phyloP scores from a whole-genome alignment of 129 eudicot species.

The Glebionis coronaria region DNA sequence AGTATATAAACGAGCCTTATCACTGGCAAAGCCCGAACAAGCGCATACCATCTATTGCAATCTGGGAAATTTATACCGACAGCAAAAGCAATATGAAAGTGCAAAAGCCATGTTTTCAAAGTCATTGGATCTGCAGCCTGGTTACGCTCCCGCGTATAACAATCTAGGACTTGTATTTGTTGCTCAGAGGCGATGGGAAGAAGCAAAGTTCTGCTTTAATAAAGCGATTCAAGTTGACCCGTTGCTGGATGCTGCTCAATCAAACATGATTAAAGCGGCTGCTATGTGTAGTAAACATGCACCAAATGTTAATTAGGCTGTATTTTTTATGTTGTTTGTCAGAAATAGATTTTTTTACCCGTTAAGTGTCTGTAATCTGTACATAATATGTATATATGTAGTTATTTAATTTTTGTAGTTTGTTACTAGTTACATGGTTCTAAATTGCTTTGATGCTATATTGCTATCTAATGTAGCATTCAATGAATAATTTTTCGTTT shows the following conservation, averaged over 20 bases:
- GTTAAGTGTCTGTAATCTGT: constrained; percentile 1
- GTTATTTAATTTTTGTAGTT: neutral
- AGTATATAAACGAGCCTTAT: constrained; percentile 75
- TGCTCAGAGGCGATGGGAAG: constrained; percentile 80
- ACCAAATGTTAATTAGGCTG: constrained; percentile 16
- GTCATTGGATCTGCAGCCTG: constrained; percentile 85
- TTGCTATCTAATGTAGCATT: neutral
- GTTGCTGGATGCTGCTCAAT: constrained; percentile 87
- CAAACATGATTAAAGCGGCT: constrained; percentile 76
- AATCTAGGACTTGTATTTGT: constrained; percentile 93
- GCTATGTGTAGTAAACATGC: constrained; percentile 54
- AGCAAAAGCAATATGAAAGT: constrained; percentile 51
- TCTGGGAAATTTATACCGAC: constrained; percentile 83
- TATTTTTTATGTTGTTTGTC: constrained; percentile 4
- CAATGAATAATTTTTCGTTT: neutral
- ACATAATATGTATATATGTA: constrained; percentile 9
- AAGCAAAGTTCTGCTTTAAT: constrained; percentile 78
- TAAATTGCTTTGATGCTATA: too few species aligned
- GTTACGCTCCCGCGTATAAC: constrained; percentile 95
- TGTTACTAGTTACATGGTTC: neutral
- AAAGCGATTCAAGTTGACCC: constrained; percentile 83
- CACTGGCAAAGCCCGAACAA: constrained; percentile 59
- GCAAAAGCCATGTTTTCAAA: constrained; percentile 94
- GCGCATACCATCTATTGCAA: constrained; percentile 72
- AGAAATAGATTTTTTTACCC: neutral